Base-by-base conservation (phyloP, 2,329 filamentous ascomycete genomes). In the Huntiella omanensis region DNA sequence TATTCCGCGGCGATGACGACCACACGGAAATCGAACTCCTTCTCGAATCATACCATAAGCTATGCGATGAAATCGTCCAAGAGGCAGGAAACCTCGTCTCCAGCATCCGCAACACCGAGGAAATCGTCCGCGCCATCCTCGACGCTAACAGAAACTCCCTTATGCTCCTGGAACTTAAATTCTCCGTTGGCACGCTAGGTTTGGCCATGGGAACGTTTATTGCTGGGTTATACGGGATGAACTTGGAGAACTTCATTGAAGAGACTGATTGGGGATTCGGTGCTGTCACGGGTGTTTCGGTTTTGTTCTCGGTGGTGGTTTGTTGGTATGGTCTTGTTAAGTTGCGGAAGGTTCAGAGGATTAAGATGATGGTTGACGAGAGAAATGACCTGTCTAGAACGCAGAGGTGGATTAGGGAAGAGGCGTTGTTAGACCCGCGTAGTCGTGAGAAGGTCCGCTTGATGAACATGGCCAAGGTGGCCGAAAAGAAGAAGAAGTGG, bases 191-290 rank as follows among this genome's bases (percentile, higher is more conserved):
- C 48, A 96, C 91, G 1, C 74, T 98, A 4, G 86, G 87, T n/a
- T 76, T 96, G 41, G 88, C 85, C 46, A 85, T 87, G 58, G 91
- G 91, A 47, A 95, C 91, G 43, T 92, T 96, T 58, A 73, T 95
- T 55, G 92, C 91, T 6, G 87, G 87, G n/a, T 76, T 98, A n/a
- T 98, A 96, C 69, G 91, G 91, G 55, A 96, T 96, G 87, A 98
- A 98, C 65, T 68, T 98, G 53, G 92, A 95, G 59, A 96, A 96
- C 63, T 96, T 95, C 62, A 85, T 96, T 55, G 91, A 98, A 65
- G 88, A 96, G 59, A 87, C 83, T 1, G 75, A 84, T 61, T 73
- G 84, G 61, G 91, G 88, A 8, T 96, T 98, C 60, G 71, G 70
- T 40, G 74, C 74, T 46, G 78, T 98, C 50, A 84, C 80, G 2